A percentile compares a stretch with the other conserved stretches of the same genome.
These are phyloP conservation scores for Heritiera fomes DNA, from an alignment of 345 rosid species.

Conservation along the genomic window DNA sequence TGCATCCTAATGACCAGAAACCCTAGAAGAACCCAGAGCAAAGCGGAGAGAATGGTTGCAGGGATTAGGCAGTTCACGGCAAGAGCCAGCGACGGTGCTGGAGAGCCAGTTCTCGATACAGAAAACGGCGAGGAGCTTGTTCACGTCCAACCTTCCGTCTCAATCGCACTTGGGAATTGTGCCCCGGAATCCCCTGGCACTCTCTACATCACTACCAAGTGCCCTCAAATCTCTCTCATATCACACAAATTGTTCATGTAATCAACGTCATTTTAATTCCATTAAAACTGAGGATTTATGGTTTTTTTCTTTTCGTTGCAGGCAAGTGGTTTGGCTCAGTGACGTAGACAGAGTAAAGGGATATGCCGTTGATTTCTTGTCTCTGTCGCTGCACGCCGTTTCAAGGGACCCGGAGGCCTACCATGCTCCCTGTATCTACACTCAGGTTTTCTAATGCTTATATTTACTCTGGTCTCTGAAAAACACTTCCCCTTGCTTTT, in stretches of 20 bases:
- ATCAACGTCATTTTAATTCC: background rate
- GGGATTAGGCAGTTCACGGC: conserved; percentile 70
- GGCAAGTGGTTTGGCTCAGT: conserved; percentile 87
- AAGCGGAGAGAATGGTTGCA: conserved; percentile 43
- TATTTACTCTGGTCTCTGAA: background rate
- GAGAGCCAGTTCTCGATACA: conserved; percentile 63
- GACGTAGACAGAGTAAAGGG: conserved; percentile 71
- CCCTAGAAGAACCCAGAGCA: conserved; percentile 30
- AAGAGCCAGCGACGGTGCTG: conserved; percentile 55
- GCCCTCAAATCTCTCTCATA: background rate
- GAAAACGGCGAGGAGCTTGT: conserved; percentile 74
- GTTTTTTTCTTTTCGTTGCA: conserved; percentile 28
- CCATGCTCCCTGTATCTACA: conserved; percentile 80
- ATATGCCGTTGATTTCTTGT: conserved; percentile 82
- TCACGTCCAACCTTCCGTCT: conserved; percentile 70
- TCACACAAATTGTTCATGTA: background rate
- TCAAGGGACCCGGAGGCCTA: conserved; percentile 90
- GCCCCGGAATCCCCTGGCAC: conserved; percentile 75
- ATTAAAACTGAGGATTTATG: background rate
- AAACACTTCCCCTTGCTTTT: background rate
- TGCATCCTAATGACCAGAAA: background rate
- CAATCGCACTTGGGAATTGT: conserved; percentile 68
- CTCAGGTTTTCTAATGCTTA: conserved; percentile 54
- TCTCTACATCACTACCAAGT: conserved; percentile 84
- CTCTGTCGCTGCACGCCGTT: conserved; percentile 84